Conservation (phyloP, 2,329 filamentous ascomycete species). For the Aspergillus fumigatiaffinis region DNA sequence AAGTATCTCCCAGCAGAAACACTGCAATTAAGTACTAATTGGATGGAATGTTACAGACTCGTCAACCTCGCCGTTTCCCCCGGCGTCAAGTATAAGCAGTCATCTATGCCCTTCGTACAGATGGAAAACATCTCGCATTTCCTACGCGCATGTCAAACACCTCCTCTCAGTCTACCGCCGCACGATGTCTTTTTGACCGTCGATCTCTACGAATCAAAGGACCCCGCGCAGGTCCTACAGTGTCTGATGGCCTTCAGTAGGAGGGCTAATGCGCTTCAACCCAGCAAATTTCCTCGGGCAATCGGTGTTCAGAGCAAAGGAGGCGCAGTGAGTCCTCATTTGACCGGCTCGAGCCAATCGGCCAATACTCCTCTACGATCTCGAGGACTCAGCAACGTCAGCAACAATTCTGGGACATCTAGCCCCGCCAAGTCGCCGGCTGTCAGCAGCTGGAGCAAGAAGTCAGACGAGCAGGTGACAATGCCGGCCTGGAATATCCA, state of each 20-base stretch:
- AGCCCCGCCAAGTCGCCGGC: constrained; percentile 60
- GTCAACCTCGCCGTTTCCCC: constrained; percentile 75
- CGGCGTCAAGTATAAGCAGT: constrained; percentile 84
- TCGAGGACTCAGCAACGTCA: constrained; percentile 53
- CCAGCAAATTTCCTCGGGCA: constrained; percentile 65
- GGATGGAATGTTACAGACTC: constrained; percentile 53
- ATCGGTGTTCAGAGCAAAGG: constrained; percentile 70
- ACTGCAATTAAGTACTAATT: constrained; percentile 14
- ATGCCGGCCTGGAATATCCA: constrained; percentile 96
- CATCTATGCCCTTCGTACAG: constrained; percentile 94
- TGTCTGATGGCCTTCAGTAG: constrained; percentile 90
- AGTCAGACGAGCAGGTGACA: constrained; percentile 72
- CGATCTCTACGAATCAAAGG: constrained; percentile 91
- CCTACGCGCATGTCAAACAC: constrained; percentile 77
- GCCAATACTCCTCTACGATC: constrained; percentile 33
- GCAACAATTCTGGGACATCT: constrained; percentile 50
- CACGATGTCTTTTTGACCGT: constrained; percentile 97
- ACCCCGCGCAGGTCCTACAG: constrained; percentile 92
- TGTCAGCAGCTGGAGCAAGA: constrained; percentile 88
- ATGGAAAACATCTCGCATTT: constrained; percentile 99
- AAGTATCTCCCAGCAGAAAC: constrained; percentile 30
- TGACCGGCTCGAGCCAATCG: constrained; percentile 57
- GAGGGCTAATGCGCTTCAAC: constrained; percentile 70
- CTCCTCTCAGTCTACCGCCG: constrained; percentile 80
- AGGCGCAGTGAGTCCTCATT: constrained; percentile 61